phyloP scores from a whole-genome alignment of 805 yeast species.

The Pichia eremophila region DNA sequence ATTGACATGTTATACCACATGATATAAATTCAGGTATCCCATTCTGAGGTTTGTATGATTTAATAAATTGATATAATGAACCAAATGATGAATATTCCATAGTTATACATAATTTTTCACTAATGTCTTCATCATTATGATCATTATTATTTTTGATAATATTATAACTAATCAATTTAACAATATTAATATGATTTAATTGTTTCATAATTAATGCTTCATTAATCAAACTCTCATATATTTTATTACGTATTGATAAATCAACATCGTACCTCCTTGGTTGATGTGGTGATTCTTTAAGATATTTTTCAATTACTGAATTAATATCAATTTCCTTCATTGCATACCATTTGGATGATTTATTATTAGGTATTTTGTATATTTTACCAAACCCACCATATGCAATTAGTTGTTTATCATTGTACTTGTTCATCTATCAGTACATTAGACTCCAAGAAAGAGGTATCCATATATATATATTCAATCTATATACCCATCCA shows the following conservation, averaged over 20 bases:
- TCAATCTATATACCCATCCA: no score
- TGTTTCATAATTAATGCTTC: slow-evolving; percentile 61
- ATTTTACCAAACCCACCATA: slow-evolving; percentile 90
- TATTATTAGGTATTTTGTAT: slow-evolving; percentile 29
- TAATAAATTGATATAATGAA: slow-evolving; percentile 38
- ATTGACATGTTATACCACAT: slow-evolving; percentile 41
- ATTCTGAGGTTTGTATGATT: slow-evolving; percentile 37
- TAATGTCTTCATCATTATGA: neutral
- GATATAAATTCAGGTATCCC: slow-evolving; percentile 48
- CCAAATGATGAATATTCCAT: slow-evolving; percentile 63
- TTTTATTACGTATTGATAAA: slow-evolving; percentile 10
- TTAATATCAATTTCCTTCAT: slow-evolving; percentile 14
- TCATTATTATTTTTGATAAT: slow-evolving; percentile 17
- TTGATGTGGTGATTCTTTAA: slow-evolving; percentile 1
- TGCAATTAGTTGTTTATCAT: neutral
- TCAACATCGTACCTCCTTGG: no score
- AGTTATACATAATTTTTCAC: slow-evolving; percentile 41
- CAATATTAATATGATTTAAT: slow-evolving; percentile 57
- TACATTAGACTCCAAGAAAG: no score
- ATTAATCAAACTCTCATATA: slow-evolving; percentile 36
- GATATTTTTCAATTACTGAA: neutral
- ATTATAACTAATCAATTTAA: slow-evolving; percentile 60
- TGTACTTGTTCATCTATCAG: neutral
- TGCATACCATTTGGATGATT: slow-evolving; percentile 12
- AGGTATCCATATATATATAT: no score